A percentile compares a stretch with the other conserved stretches of the same genome.
Evolutionary conservation across 345 rosid species (phyloP).

Genomic region (Boechera retrofracta): DNA sequence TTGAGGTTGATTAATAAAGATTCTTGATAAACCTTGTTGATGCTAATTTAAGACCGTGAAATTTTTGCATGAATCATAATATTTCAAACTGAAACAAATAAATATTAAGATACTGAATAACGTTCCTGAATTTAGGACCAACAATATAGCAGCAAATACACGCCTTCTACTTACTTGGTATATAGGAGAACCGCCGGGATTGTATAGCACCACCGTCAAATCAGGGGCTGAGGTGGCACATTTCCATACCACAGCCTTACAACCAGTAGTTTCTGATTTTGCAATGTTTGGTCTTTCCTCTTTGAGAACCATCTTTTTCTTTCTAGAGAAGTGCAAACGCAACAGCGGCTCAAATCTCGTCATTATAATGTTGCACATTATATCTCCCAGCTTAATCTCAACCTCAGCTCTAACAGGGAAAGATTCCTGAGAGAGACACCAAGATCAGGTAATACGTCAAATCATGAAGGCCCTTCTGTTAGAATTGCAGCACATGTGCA

Average conservation of each 20-base stretch:
- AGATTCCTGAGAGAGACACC: conserved; percentile 62
- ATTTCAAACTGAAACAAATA: not conserved
- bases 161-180: conserved; percentile 72
- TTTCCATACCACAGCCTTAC: conserved; percentile 77
- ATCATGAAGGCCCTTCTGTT: conserved; percentile 20
- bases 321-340: conserved; percentile 63
- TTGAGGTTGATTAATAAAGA: conserved; percentile 5
- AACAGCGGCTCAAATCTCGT: conserved; percentile 80
- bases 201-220: conserved; percentile 68
- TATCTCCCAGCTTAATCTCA: conserved; percentile 85
- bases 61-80: not conserved
- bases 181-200: conserved; percentile 59
- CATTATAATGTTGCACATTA: conserved; percentile 69
- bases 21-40: conserved; percentile 16
- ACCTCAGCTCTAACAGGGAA: conserved; percentile 78
- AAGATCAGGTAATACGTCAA: conserved; percentile 27
- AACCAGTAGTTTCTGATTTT: conserved; percentile 60
- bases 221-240: conserved; percentile 82
- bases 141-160: not conserved
- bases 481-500: conserved; percentile 6
- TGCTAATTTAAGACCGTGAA: not conserved
- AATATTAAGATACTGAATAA: not conserved
- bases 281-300: conserved; percentile 55
- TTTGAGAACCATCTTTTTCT: conserved; percentile 73
- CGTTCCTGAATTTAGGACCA: not conserved